phyloP scores from a whole-genome alignment of 2,329 filamentous ascomycete genomes.

The Alternaria angustiovoidea region DNA sequence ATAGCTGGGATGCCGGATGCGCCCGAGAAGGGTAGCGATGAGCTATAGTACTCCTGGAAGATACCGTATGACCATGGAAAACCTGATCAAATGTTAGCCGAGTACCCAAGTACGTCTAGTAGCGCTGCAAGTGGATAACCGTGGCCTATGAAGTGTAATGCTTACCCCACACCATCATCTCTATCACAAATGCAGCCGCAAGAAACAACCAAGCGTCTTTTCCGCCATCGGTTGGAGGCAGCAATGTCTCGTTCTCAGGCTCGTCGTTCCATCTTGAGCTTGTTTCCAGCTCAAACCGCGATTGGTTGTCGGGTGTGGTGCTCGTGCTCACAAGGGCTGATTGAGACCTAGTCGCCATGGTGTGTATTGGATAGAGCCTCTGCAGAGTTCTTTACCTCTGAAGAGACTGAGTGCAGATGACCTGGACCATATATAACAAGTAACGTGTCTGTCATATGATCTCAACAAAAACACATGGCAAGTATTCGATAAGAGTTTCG shows the following conservation, averaged over 20 bases:
- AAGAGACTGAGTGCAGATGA: neutral
- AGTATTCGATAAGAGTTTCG: neutral
- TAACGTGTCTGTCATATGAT: neutral
- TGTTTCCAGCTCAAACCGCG: constrained; percentile 10
- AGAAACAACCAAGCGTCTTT: constrained; percentile 63
- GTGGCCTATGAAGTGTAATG: neutral
- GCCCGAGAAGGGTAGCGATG: constrained; percentile 65
- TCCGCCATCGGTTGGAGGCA: constrained; percentile 60
- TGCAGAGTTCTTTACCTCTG: no score
- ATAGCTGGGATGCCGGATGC: constrained; percentile 66
- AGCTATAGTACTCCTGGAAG: constrained; percentile 74
- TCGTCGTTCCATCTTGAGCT: constrained; percentile 9
- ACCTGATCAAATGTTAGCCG: constrained; percentile 53
- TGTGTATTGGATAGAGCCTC: neutral
- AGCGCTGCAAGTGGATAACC: neutral
- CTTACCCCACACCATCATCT: constrained; percentile 60
- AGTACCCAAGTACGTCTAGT: neutral
- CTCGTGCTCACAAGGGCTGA: neutral
- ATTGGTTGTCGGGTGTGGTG: constrained; percentile 5
- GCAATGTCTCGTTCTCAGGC: constrained; percentile 19
- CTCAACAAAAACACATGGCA: neutral
- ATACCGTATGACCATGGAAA: constrained; percentile 75
- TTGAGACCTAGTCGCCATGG: constrained; percentile 4
- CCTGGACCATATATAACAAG: neutral
- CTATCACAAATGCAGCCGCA: constrained; percentile 58